phyloP scores from a whole-genome alignment of 192 early-diverging fungal genomes.

The Coemansia interrupta region DNA sequence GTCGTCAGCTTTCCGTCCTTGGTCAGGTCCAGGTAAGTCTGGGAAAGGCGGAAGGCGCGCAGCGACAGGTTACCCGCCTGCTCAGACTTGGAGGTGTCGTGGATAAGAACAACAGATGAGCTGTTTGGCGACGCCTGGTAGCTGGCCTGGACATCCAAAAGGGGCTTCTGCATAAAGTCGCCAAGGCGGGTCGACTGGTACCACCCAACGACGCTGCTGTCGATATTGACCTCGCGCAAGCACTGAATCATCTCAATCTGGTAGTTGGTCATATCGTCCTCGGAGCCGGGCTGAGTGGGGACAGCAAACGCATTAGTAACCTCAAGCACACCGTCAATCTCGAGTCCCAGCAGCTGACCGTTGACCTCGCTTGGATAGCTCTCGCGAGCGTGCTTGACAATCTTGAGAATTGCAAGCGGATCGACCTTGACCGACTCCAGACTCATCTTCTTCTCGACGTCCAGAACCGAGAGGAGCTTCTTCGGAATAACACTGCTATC shows the following conservation, averaged over 20 bases:
- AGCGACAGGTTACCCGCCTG: slow-evolving; percentile 82
- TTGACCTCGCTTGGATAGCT: slow-evolving; percentile 72
- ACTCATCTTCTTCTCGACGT: slow-evolving; percentile 58
- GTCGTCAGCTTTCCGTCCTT: slow-evolving; percentile 80
- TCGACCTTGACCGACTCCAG: slow-evolving; percentile 69
- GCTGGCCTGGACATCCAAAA: slow-evolving; percentile 87
- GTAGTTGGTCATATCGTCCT: slow-evolving; percentile 73
- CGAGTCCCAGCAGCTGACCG: slow-evolving; percentile 92
- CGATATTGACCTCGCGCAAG: slow-evolving; percentile 89
- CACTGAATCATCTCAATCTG: slow-evolving; percentile 92
- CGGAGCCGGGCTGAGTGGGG: slow-evolving; percentile 58
- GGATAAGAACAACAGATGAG: slow-evolving; percentile 87
- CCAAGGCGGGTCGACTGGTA: slow-evolving; percentile 89
- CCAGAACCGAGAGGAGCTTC: slow-evolving; percentile 47
- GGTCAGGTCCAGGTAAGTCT: slow-evolving; percentile 81
- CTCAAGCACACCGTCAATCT: slow-evolving; percentile 84
- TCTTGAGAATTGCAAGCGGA: slow-evolving; percentile 86
- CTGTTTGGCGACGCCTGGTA: slow-evolving; percentile 82
- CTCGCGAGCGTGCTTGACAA: slow-evolving; percentile 95
- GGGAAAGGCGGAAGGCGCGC: slow-evolving; percentile 82
- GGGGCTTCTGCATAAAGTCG: slow-evolving; percentile 81
- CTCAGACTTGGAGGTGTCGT: slow-evolving; percentile 81
- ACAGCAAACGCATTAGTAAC: slow-evolving; percentile 91
- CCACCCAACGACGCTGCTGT: slow-evolving; percentile 97
- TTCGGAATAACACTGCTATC: slow-evolving; percentile 39